phyloP scores from a whole-genome alignment of 2,329 filamentous ascomycete species.

The Exophiala dermatitidis region DNA sequence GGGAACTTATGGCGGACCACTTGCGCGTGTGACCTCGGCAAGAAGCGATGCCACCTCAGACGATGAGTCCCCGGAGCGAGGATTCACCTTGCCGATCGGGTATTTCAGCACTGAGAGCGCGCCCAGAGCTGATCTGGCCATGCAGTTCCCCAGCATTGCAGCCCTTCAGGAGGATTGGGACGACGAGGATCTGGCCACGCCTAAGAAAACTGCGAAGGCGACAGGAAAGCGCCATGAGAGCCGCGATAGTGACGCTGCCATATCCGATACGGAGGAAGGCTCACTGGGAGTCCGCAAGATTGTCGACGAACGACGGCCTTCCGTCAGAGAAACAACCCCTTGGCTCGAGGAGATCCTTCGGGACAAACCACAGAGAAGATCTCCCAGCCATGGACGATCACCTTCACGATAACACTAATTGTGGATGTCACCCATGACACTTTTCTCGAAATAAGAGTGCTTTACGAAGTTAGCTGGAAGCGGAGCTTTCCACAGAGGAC shows the following conservation, averaged over 20 bases:
- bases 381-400: conserved; percentile 18
- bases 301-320: conserved; percentile 20
- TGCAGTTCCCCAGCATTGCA: conserved; percentile 25
- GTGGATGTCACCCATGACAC: not conserved
- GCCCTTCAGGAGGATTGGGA: conserved; percentile 23
- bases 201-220: conserved; percentile 2
- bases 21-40: conserved; percentile 20
- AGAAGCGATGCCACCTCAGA: conserved; percentile 22
- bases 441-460: too few relatives aligned
- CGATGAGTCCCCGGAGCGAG: conserved; percentile 20
- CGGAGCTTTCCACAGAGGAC: too few relatives aligned
- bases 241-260: conserved; percentile 12
- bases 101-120: conserved; percentile 24
- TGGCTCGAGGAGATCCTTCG: conserved; percentile 22
- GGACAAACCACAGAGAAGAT: conserved; percentile 20
- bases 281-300: conserved; percentile 14
- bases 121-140: conserved; percentile 23
- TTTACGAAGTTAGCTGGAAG: too few relatives aligned
- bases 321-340: conserved; percentile 20
- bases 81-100: conserved; percentile 26
- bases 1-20: conserved; percentile 23
- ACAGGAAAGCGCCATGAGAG: conserved; percentile 7
- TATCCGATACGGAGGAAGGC: conserved; percentile 18
- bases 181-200: conserved; percentile 1
- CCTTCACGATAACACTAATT: conserved; percentile 14